Evolutionary conservation across 305 asterid genomes (phyloP).

Genomic region (Fraxinus sp.): DNA sequence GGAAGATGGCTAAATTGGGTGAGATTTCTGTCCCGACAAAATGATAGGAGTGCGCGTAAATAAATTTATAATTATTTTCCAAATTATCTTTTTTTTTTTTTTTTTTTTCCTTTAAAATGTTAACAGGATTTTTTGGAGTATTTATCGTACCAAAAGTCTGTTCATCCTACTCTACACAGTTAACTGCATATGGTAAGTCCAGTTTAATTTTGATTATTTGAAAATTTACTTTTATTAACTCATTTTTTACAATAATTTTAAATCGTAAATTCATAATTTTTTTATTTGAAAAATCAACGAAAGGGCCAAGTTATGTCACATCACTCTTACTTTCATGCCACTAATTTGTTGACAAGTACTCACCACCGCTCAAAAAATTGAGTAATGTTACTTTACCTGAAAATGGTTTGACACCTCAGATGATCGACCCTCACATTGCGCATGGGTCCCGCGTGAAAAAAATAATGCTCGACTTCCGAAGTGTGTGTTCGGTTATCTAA

Average conservation of each 20-base stretch:
- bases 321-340: conserved; percentile 13
- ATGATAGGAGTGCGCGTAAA: not conserved
- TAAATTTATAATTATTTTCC: not conserved
- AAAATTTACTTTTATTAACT: too few species aligned
- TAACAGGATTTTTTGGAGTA: conserved; percentile 77
- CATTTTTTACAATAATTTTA: too few species aligned
- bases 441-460: too few species aligned
- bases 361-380: not conserved
- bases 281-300: too few species aligned
- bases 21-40: conserved; percentile 19
- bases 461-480: too few species aligned
- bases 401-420: too few species aligned
- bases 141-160: conserved; percentile 78
- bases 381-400: too few species aligned
- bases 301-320: not conserved
- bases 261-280: too few species aligned
- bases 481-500: too few species aligned
- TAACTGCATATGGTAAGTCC: conserved; percentile 62
- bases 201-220: not conserved
- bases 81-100: too few species aligned
- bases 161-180: conserved; percentile 66
- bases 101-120: not conserved
- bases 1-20: conserved; percentile 89
- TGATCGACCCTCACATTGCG: too few species aligned
- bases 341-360: not conserved